Evolutionary conservation across 2,329 filamentous ascomycete genomes (phyloP).

Genomic region (Cladorrhinum sp.): DNA sequence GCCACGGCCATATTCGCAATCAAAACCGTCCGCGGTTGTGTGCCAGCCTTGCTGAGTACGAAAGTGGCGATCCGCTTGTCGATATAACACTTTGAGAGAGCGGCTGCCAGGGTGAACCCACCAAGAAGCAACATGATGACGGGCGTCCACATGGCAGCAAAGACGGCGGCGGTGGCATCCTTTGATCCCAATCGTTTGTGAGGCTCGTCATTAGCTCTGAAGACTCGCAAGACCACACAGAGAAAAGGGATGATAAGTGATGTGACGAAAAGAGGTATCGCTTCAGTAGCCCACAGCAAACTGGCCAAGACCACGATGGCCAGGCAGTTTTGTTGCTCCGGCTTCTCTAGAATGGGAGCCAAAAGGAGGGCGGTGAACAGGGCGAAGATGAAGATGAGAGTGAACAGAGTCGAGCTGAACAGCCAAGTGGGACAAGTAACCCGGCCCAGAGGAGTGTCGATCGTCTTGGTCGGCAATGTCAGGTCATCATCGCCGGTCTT

Average conservation of each 20-base stretch:
- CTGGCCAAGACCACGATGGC: slow-evolving; percentile 93
- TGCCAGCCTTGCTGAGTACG: slow-evolving; percentile 93
- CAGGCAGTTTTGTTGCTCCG: slow-evolving; percentile 93
- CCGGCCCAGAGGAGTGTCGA: slow-evolving; percentile 76
- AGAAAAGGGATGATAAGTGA: slow-evolving; percentile 92
- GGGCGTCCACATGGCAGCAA: slow-evolving; percentile 97
- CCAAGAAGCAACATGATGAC: slow-evolving; percentile 98
- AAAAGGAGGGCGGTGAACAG: slow-evolving; percentile 73
- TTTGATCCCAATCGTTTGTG: slow-evolving; percentile 73
- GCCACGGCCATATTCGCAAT: slow-evolving; percentile 99
- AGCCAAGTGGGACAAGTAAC: slow-evolving; percentile 78
- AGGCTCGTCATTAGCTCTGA: slow-evolving; percentile 68
- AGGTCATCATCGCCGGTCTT: slow-evolving; percentile 77
- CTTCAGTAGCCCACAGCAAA: slow-evolving; percentile 94
- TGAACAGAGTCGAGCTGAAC: slow-evolving; percentile 76
- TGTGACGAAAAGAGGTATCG: slow-evolving; percentile 95
- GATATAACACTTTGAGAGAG: slow-evolving; percentile 94
- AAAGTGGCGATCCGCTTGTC: slow-evolving; percentile 97
- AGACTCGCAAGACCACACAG: slow-evolving; percentile 80
- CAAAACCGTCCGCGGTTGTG: slow-evolving; percentile 81
- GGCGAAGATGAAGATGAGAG: slow-evolving; percentile 65
- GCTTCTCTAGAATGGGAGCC: slow-evolving; percentile 76
- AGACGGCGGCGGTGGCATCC: slow-evolving; percentile 78
- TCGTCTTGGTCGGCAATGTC: slow-evolving; percentile 58
- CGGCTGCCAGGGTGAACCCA: slow-evolving; percentile 93